Evolutionary conservation across 106 monocot genomes (phyloP).

Genomic region (Platanthera zijinensis): DNA sequence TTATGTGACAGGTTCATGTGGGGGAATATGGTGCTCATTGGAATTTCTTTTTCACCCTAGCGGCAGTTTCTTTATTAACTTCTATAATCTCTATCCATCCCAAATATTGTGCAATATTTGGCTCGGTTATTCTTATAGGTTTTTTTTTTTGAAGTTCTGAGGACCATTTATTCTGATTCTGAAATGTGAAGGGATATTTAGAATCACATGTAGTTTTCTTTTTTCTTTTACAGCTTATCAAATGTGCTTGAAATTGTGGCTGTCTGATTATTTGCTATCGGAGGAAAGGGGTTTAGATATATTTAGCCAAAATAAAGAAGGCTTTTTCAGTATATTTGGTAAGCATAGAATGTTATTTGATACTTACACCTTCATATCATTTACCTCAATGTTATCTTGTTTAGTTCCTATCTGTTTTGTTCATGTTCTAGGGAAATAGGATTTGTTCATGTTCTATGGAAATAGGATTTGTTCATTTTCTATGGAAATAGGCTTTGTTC

Average conservation of each 20-base stretch:
- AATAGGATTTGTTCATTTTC: too few species aligned
- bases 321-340: constrained; percentile 9
- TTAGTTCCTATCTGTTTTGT: background rate
- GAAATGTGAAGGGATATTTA: background rate
- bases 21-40: constrained; percentile 98
- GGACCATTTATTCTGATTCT: background rate
- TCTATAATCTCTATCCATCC: constrained; percentile 64
- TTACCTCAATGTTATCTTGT: background rate
- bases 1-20: constrained; percentile 68
- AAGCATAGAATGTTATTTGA: background rate
- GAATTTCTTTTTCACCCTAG: constrained; percentile 99
- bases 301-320: constrained; percentile 10
- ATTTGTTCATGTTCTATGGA: too few species aligned
- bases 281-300: background rate
- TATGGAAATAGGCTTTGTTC: too few species aligned
- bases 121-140: constrained; percentile 66
- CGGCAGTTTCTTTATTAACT: constrained; percentile 66
- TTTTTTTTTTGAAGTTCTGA: background rate
- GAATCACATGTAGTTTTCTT: too few species aligned
- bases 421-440: background rate
- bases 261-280: constrained; percentile 2
- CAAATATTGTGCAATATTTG: constrained; percentile 71
- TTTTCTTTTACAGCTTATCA: constrained; percentile 4
- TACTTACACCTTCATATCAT: background rate
- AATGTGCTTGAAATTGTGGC: constrained; percentile 2